Percentiles rank a stretch among this genome's conserved stretches.
These are phyloP conservation scores for Aspergillus sclerotioniger DNA, from an alignment of 495 filamentous ascomycete genomes.

Conservation along the genomic window DNA sequence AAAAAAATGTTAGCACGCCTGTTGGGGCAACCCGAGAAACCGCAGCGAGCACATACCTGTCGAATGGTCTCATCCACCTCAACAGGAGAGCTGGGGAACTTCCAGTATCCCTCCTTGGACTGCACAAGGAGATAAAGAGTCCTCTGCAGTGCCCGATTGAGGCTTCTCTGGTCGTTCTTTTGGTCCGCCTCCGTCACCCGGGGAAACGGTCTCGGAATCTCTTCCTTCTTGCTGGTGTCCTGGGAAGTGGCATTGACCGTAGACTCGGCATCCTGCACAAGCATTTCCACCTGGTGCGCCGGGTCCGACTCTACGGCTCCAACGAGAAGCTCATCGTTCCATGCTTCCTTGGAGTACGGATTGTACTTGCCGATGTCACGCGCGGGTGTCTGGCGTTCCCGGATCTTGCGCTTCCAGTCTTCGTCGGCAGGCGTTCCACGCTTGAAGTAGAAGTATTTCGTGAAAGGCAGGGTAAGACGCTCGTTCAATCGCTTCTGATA, in stretches of 20 bases:
- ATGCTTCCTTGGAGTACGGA: slow-evolving; percentile 70
- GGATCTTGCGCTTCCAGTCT: slow-evolving; percentile 87
- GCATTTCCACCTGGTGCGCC: slow-evolving; percentile 58
- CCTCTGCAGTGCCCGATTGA: slow-evolving; percentile 72
- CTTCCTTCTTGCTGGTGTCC: slow-evolving; percentile 60
- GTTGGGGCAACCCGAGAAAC: background rate
- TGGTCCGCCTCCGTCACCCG: slow-evolving; percentile 78
- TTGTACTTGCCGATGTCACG: slow-evolving; percentile 86
- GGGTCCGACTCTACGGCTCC: slow-evolving; percentile 61
- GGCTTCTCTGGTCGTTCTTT: slow-evolving; percentile 66
- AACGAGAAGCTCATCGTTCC: slow-evolving; percentile 91
- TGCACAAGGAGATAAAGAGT: slow-evolving; percentile 84
- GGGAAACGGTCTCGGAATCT: slow-evolving; percentile 67
- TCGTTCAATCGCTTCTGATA: slow-evolving; percentile 98
- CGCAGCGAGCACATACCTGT: slow-evolving; percentile 52
- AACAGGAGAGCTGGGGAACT: slow-evolving; percentile 69
- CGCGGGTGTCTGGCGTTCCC: slow-evolving; percentile 69
- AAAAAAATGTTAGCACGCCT: slow-evolving; percentile 14
- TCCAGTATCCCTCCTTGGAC: slow-evolving; percentile 69
- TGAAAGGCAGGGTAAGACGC: slow-evolving; percentile 84
- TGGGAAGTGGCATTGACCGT: slow-evolving; percentile 62
- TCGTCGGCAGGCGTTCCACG: slow-evolving; percentile 77
- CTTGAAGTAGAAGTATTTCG: slow-evolving; percentile 94
- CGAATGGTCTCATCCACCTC: slow-evolving; percentile 70
- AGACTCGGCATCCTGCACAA: slow-evolving; percentile 75